phyloP scores from a whole-genome alignment of 305 asterid species.

The Fraxinus angustifolia region DNA sequence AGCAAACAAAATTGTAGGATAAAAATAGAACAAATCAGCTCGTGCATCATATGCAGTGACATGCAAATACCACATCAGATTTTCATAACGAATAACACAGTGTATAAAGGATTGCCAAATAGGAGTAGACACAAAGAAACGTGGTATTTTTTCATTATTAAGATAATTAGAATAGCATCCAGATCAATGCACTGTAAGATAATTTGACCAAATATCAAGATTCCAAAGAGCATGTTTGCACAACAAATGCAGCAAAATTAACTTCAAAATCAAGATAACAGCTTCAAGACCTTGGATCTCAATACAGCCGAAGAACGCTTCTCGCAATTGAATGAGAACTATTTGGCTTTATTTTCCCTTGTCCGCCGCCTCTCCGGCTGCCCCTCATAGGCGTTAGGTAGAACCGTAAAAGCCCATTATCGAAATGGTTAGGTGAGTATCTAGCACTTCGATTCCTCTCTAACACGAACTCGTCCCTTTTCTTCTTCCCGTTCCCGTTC shows the following conservation, averaged over 20 bases:
- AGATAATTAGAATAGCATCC: constrained; percentile 30
- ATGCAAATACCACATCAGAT: neutral
- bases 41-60: neutral
- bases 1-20: neutral
- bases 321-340: constrained; percentile 69
- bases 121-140: neutral
- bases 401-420: constrained; percentile 79
- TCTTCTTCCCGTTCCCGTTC: constrained; percentile 50
- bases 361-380: constrained; percentile 59
- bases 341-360: constrained; percentile 52
- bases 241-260: constrained; percentile 31
- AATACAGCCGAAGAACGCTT: constrained; percentile 69
- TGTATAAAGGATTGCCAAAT: neutral
- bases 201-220: constrained; percentile 31
- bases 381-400: constrained; percentile 79
- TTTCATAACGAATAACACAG: neutral
- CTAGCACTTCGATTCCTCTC: constrained; percentile 83
- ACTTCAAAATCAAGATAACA: constrained; percentile 31
- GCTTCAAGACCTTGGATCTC: constrained; percentile 42
- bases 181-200: constrained; percentile 29
- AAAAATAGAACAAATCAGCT: neutral
- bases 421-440: constrained; percentile 63
- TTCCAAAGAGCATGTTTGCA: constrained; percentile 31
- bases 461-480: constrained; percentile 58
- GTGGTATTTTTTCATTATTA: constrained; percentile 34